Evolutionary conservation across 139 green algal species (phyloP).

Genomic region (Chlamydomonas asymmetrica): DNA sequence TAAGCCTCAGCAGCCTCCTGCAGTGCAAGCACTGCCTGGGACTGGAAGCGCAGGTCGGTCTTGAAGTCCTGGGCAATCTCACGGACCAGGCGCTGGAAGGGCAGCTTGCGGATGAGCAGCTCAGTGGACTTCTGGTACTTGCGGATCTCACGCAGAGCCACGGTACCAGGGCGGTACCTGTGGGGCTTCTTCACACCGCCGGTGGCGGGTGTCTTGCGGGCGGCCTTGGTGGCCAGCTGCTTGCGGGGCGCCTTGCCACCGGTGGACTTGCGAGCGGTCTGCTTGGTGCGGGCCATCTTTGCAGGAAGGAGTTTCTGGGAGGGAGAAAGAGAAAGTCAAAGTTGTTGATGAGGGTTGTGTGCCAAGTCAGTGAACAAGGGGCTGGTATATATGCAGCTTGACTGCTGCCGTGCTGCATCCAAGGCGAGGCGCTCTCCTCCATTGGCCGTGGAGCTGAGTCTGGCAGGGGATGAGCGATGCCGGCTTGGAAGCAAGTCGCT

Average conservation of each 20-base stretch:
- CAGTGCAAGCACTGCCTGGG: constrained; percentile 83
- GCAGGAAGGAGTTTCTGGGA: no score
- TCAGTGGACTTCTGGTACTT: constrained; percentile 93
- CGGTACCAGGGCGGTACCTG: constrained; percentile 86
- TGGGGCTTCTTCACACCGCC: constrained; percentile 89
- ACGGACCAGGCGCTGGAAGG: constrained; percentile 92
- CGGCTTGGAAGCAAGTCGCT: no score
- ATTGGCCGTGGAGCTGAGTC: no score
- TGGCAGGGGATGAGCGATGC: no score
- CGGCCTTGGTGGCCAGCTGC: constrained; percentile 88
- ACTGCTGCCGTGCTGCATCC: no score
- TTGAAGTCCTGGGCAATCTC: constrained; percentile 99
- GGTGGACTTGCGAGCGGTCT: constrained; percentile 93
- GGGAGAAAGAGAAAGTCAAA: no score
- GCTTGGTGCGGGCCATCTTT: constrained; percentile 98
- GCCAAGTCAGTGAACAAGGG: no score
- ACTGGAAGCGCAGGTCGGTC: constrained; percentile 97
- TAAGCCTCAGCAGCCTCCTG: constrained; percentile 96
- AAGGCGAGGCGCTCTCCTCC: no score
- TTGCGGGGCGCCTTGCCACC: constrained; percentile 91
- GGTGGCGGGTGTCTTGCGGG: constrained; percentile 87
- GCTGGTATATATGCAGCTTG: no score
- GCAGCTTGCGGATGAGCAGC: constrained; percentile 92
- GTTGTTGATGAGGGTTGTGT: no score
- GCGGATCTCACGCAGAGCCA: constrained; percentile 87